phyloP scores from a whole-genome alignment of 129 eudicot species.

The Scalesia atractyloides region DNA sequence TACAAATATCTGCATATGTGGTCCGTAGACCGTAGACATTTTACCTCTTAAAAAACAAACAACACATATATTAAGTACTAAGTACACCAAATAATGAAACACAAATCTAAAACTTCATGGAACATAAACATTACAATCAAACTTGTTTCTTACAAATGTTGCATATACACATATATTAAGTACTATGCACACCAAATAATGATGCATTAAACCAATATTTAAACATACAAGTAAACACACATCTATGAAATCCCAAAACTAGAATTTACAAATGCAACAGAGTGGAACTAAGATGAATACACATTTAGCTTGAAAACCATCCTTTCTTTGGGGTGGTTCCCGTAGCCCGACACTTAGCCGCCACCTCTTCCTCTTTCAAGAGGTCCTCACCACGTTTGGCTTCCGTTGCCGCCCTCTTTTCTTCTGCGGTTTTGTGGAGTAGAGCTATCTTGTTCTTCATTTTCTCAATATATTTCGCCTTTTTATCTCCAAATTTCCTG shows the following conservation, averaged over 20 bases:
- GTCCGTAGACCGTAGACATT: no score
- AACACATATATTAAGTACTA: no score
- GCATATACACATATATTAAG: conserved; percentile 32
- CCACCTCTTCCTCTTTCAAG: conserved; percentile 77
- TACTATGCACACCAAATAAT: conserved; percentile 42
- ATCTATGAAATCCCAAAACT: conserved; percentile 18
- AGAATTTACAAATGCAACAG: conserved; percentile 31
- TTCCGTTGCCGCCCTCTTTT: conserved; percentile 68
- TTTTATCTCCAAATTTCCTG: conserved; percentile 89
- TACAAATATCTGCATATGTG: no score
- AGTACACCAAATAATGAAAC: no score
- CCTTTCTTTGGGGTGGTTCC: conserved; percentile 75
- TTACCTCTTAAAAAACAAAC: no score
- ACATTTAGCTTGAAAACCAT: conserved; percentile 49
- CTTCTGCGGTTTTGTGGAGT: conserved; percentile 77
- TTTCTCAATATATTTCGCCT: conserved; percentile 64
- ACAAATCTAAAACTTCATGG: not conserved
- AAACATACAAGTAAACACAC: conserved; percentile 22
- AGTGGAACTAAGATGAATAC: conserved; percentile 4
- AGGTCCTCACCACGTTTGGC: conserved; percentile 81
- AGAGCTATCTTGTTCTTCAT: conserved; percentile 72
- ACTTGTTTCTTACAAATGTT: conserved; percentile 35
- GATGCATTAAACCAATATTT: conserved; percentile 34
- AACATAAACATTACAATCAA: conserved; percentile 33
- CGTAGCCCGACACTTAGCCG: conserved; percentile 77